Conservation (phyloP, 176 grass and related monocot genomes). For the Paspalum notatum region DNA sequence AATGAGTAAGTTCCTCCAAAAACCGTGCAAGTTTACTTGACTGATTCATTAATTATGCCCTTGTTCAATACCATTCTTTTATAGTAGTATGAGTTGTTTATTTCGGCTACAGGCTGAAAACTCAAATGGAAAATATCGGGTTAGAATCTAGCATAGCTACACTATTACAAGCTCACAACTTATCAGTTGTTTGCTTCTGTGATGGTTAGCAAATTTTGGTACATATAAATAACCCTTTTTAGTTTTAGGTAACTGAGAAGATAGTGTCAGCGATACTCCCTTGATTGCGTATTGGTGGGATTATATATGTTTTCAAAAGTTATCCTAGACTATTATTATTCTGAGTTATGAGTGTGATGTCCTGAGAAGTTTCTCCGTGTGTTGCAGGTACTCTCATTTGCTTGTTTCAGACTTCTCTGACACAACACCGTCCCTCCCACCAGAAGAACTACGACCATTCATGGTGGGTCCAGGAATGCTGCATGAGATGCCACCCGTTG, state of each 20-base stretch:
- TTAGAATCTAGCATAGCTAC: constrained; percentile 7
- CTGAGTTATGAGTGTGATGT: not conserved
- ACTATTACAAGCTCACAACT: constrained; percentile 11
- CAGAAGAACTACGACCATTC: constrained; percentile 84
- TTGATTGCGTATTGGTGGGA: not conserved
- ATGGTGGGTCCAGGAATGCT: constrained; percentile 77
- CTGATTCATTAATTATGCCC: not conserved
- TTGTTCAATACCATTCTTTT: not conserved
- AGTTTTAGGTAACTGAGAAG: not conserved
- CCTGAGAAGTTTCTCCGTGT: constrained; percentile 36
- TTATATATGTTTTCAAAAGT: constrained; percentile 3
- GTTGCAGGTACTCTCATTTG: constrained; percentile 90
- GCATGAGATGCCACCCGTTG: constrained; percentile 62
- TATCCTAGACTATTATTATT: not conserved
- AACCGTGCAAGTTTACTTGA: constrained; percentile 11
- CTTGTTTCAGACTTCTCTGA: constrained; percentile 98
- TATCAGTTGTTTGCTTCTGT: constrained; percentile 7
- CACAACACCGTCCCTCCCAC: constrained; percentile 76
- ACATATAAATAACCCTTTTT: not conserved
- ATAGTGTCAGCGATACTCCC: constrained; percentile 4
- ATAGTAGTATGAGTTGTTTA: not conserved
- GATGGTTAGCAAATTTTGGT: constrained; percentile 14
- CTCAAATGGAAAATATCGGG: not conserved
- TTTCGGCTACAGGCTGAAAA: not conserved
- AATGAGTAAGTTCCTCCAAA: constrained; percentile 80